These are phyloP conservation scores for Carpinus viminea DNA, from an alignment of 306 rosid genomes.

Conservation along the genomic window DNA sequence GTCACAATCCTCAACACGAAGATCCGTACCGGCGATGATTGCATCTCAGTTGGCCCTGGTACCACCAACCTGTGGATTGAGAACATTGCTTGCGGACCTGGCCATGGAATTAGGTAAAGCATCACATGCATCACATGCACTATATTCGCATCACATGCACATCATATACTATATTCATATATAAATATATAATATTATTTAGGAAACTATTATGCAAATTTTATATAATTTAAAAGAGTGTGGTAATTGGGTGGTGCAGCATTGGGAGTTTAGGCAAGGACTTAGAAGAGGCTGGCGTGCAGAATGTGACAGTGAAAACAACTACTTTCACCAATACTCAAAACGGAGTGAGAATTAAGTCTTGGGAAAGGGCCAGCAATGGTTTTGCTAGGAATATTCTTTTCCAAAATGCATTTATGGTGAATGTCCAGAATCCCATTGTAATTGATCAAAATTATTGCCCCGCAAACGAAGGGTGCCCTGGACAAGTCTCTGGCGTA, in stretches of 20 bases:
- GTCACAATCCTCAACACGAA: conserved; percentile 46
- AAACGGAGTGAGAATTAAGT: conserved; percentile 53
- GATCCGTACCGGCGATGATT: conserved; percentile 59
- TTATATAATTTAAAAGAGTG: background rate
- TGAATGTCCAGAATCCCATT: conserved; percentile 48
- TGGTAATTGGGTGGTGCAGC: conserved; percentile 22
- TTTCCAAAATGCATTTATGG: conserved; percentile 38
- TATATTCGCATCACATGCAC: too few species aligned
- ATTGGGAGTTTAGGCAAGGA: conserved; percentile 56
- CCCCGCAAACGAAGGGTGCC: conserved; percentile 39
- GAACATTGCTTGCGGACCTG: conserved; percentile 56
- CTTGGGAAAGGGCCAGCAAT: conserved; percentile 57
- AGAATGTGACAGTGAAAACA: conserved; percentile 53
- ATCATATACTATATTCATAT: too few species aligned
- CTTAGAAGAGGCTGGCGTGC: conserved; percentile 43
- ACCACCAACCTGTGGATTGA: conserved; percentile 62
- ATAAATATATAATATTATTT: background rate
- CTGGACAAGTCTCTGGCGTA: conserved; percentile 31
- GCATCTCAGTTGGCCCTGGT: conserved; percentile 67
- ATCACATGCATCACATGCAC: too few species aligned
- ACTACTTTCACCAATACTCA: conserved; percentile 35
- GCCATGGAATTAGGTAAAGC: conserved; percentile 61
- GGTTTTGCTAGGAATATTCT: conserved; percentile 47
- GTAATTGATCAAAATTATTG: conserved; percentile 60
- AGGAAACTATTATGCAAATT: background rate